Percentiles rank a stretch among this genome's conserved stretches.
These are phyloP conservation scores for Neotropicomus parvogracilis DNA, from an alignment of 1,284 basidiomycete species.

Conservation along the genomic window DNA sequence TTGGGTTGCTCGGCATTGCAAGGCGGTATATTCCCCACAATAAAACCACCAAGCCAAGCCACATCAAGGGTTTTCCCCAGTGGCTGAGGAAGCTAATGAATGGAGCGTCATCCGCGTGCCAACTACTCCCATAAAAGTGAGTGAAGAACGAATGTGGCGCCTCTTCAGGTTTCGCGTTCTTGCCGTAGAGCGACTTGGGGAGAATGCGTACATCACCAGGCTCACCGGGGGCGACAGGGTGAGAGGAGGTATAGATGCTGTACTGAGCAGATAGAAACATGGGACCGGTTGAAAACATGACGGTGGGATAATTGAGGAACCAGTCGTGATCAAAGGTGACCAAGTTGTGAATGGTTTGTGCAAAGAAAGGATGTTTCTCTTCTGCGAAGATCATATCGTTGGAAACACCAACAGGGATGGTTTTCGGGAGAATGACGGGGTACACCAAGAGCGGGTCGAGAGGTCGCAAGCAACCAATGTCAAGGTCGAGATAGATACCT, in stretches of 20 bases:
- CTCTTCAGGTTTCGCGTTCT: slow-evolving; percentile 83
- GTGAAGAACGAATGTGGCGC: slow-evolving; percentile 92
- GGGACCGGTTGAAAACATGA: slow-evolving; percentile 98
- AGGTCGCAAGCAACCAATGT: slow-evolving; percentile 91
- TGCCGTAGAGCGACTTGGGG: slow-evolving; percentile 93
- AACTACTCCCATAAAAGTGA: slow-evolving; percentile 96
- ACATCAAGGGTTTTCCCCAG: slow-evolving; percentile 86
- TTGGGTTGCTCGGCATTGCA: slow-evolving; percentile 51
- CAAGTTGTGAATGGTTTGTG: slow-evolving; percentile 89
- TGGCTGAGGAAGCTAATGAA: slow-evolving; percentile 87
- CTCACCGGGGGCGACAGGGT: slow-evolving; percentile 52
- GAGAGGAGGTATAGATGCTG: slow-evolving; percentile 74
- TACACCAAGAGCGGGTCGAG: slow-evolving; percentile 87
- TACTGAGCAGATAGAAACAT: slow-evolving; percentile 91
- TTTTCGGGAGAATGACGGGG: slow-evolving; percentile 89
- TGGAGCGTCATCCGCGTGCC: slow-evolving; percentile 92
- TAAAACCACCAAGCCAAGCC: slow-evolving; percentile 71
- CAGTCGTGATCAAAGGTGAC: slow-evolving; percentile 92
- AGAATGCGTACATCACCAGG: slow-evolving; percentile 81
- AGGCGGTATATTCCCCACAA: slow-evolving; percentile 66
- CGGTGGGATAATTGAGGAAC: slow-evolving; percentile 95
- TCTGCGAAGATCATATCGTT: slow-evolving; percentile 97
- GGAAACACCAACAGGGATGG: slow-evolving; percentile 94
- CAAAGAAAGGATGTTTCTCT: slow-evolving; percentile 85
- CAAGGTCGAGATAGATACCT: slow-evolving; percentile 95